These are phyloP conservation scores for Pholiota molesta DNA, from an alignment of 768 basidiomycete genomes.

Conservation along the genomic window DNA sequence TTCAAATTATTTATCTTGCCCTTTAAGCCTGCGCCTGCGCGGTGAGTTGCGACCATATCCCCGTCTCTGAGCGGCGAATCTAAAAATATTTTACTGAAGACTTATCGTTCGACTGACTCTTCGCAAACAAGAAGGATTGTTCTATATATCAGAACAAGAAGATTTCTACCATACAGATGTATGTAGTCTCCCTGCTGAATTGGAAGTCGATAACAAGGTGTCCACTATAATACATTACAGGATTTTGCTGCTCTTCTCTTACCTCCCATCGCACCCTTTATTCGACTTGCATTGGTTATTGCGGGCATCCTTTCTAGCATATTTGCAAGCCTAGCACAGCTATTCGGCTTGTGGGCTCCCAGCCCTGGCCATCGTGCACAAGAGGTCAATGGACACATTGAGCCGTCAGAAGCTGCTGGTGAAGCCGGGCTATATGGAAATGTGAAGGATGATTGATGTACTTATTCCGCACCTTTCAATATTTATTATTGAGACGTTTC, in stretches of 20 bases:
- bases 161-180: slow-evolving; percentile 63
- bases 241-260: slow-evolving; percentile 47
- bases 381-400: neutral
- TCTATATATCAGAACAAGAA: slow-evolving; percentile 58
- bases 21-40: slow-evolving; percentile 44
- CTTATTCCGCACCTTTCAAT: too few relatives aligned
- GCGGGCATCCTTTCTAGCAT: slow-evolving; percentile 29
- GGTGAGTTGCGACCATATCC: slow-evolving; percentile 35
- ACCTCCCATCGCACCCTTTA: slow-evolving; percentile 42
- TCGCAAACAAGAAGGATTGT: slow-evolving; percentile 39
- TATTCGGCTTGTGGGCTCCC: slow-evolving; percentile 37
- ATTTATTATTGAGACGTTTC: too few relatives aligned
- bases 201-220: too few relatives aligned
- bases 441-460: slow-evolving; percentile 15
- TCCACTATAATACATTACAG: slow-evolving; percentile 21
- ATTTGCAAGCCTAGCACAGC: slow-evolving; percentile 32
- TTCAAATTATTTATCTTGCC: slow-evolving; percentile 56
- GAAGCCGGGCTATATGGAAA: slow-evolving; percentile 26
- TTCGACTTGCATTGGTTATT: slow-evolving; percentile 33
- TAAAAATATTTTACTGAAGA: slow-evolving; percentile 27
- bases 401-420: slow-evolving; percentile 17
- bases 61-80: neutral
- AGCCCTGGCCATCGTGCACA: slow-evolving; percentile 2
- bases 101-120: slow-evolving; percentile 55
- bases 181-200: slow-evolving; percentile 5